Base-by-base conservation (phyloP, 345 rosid species). In the Fremontodendron californicum region DNA sequence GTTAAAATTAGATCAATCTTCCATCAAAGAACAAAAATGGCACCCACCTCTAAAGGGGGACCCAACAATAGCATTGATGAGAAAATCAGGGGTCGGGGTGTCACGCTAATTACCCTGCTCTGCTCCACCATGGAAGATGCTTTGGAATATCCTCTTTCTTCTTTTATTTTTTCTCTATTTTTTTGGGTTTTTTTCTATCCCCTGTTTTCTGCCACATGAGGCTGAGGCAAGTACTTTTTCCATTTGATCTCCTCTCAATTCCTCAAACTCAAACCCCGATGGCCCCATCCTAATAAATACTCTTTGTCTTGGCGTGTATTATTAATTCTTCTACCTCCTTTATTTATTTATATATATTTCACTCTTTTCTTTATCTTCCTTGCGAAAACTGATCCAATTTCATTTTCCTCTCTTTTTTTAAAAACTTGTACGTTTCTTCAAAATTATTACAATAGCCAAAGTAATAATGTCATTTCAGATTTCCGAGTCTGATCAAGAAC, bases 401-500 rank as follows among this genome's bases (percentile, higher is more conserved):
- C 51, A 3, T 21, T 27, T 71, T 42, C 13, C 0, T 13, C 9
- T 1, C 33, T 9, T 18, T 15, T 12, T 39, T 46, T n/a, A n/a
- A n/a, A 6, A 3, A 54, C 25, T 25, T 35, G 8, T 2, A 6
- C 39, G 10, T 40, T 27, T 43, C 51, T 3, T 13, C 6, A 7
- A 49, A 51, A 19, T 1, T 31, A 33, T 27, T 37, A 23, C 21
- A 57, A 45, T 4, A 8, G 3, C 43, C 3, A 0, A 19, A 10
- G 0, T 1, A 16, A 21, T 49, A 66, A 73, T 77, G 83, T 37
- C 35, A 25, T 18, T 78, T 40, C 84, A 73, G 67, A 81, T 88
- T 23, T 78, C 86, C 0, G 86, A 82, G 49, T 65, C 80, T 11
- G 87, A 86, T 37, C 90, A 81, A 40, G 81, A 78, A 3, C 86